Evolutionary conservation across 108 stramenopile species (phyloP).

Genomic region (Fistulifera solaris): DNA sequence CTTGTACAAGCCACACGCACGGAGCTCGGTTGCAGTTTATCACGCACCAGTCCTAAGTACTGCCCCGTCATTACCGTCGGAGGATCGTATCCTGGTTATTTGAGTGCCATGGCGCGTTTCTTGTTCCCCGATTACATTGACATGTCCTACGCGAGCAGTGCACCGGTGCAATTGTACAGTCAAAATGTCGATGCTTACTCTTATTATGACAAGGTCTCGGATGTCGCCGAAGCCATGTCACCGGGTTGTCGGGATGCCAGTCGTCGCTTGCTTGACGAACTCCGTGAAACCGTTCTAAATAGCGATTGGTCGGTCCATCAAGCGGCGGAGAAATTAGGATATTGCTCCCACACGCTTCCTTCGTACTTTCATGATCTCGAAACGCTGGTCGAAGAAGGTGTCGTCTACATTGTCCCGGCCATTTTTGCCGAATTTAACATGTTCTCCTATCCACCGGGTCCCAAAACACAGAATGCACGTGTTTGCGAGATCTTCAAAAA

Average conservation of each 20-base stretch:
- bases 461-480: constrained; percentile 26
- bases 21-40: constrained; percentile 17
- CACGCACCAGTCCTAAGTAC: constrained; percentile 27
- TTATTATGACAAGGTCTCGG: constrained; percentile 65
- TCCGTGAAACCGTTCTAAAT: background rate
- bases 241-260: constrained; percentile 52
- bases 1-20: constrained; percentile 26
- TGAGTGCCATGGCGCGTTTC: constrained; percentile 58
- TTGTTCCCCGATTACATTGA: constrained; percentile 56
- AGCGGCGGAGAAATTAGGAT: constrained; percentile 10
- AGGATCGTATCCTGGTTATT: constrained; percentile 78
- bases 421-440: constrained; percentile 66
- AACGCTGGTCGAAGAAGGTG: constrained; percentile 18
- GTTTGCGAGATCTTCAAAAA: constrained; percentile 47
- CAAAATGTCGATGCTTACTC: constrained; percentile 46
- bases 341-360: constrained; percentile 40
- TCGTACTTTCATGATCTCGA: constrained; percentile 22
- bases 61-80: constrained; percentile 76
- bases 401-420: constrained; percentile 44
- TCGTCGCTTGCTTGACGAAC: background rate
- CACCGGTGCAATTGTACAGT: constrained; percentile 71
- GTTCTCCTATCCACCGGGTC: constrained; percentile 64
- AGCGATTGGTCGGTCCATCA: background rate
- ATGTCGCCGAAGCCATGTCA: constrained; percentile 41
- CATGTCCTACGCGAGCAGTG: constrained; percentile 61